These are phyloP conservation scores for Spathaspora sp. DNA, from an alignment of 1,139 yeast species.

Conservation along the genomic window DNA sequence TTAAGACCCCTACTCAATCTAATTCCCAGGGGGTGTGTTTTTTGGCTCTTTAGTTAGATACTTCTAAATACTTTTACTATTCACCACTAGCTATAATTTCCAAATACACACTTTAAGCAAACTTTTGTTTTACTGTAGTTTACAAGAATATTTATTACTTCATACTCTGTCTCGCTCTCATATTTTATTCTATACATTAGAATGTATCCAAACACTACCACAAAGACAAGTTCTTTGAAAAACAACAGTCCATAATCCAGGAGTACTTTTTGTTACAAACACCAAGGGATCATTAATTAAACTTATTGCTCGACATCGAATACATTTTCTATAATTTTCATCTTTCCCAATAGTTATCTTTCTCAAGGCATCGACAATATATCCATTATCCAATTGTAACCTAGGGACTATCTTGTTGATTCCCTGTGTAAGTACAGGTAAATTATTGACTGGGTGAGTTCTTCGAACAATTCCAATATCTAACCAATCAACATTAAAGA, in stretches of 20 bases:
- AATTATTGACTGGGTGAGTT: not conserved
- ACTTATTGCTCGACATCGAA: slow-evolving; percentile 67
- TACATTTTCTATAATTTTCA: slow-evolving; percentile 48
- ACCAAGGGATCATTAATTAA: slow-evolving; percentile 47
- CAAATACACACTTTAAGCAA: no score
- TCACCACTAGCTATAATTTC: no score
- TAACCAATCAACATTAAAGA: slow-evolving; percentile 73
- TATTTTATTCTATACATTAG: not conserved
- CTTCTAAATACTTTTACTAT: no score
- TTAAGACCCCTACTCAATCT: no score
- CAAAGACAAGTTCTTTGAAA: slow-evolving; percentile 78
- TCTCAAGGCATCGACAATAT: slow-evolving; percentile 48
- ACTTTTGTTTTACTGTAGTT: not conserved
- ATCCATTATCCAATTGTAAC: not conserved
- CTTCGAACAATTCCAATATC: slow-evolving; percentile 38
- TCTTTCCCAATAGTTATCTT: slow-evolving; percentile 19
- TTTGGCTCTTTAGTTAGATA: no score
- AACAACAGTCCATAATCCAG: slow-evolving; percentile 68
- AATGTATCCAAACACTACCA: slow-evolving; percentile 71
- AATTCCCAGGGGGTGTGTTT: no score
- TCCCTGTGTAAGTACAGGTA: not conserved
- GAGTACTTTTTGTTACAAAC: slow-evolving; percentile 34
- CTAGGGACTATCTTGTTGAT: slow-evolving; percentile 1
- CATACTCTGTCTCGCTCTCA: no score
- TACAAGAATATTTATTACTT: no score